Evolutionary conservation across 2,329 filamentous ascomycete species (phyloP), one percentile per base, ranked within the genome.

Genomic region (Fusarium staphyleae): DNA sequence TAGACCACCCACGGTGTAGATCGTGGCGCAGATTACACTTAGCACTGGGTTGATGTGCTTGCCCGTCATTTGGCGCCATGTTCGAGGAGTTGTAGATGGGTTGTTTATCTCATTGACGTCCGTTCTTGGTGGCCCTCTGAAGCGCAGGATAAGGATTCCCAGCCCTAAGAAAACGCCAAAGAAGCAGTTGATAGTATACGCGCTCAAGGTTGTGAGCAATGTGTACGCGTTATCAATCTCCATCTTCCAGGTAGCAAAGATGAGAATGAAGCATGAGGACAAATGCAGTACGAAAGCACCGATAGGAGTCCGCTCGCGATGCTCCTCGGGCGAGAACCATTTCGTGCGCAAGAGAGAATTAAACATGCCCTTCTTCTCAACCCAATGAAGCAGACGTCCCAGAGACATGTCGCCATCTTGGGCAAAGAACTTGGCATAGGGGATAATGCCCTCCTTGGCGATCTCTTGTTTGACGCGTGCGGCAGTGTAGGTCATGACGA

Each of bases 391-490:
- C 0, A 75, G 52, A 2, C 72, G 66, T 0, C 72, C 72, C 3
- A 75, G 15, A 2, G 71, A 74, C 24, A 74, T 57, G 18, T 75
- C 72, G 2, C 57, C 63, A 34, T 74, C 71, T 33, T 71, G 69
- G 2, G 76, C 79, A 54, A 82, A 79, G 68, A 82, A 79, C 29
- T 74, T 73, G 3, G 79, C 74, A 46, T 70, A 81, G 0, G 81
- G 81, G 2, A 84, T 68, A 45, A 84, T 77, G 1, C 81, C 82
- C 65, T 84, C 79, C 61, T 85, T 84, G 7, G 82, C 83, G 35
- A 86, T 83, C 63, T 86, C 82, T 62, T 85, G 82, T 65, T 85
- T 84, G 14, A 85, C 78, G 54, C 81, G 74, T 3, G 81, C 76
- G 7, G 80, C 77, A 0, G 80, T 81, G 57, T 81, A 86, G 1